Evolutionary conservation across 345 rosid species (phyloP).

Genomic region (Syzygium aqueum): DNA sequence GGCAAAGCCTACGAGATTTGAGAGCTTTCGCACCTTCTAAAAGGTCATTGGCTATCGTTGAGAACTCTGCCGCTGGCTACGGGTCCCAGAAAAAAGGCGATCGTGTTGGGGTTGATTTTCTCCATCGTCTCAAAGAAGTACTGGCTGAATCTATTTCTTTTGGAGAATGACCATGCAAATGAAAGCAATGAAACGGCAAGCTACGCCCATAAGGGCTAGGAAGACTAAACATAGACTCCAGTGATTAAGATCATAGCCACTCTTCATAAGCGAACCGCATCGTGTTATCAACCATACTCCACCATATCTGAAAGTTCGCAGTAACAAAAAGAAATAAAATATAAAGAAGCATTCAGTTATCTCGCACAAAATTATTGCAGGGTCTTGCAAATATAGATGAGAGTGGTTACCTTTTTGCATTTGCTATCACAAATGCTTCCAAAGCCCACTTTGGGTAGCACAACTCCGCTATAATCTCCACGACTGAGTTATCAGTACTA

Average conservation of each 20-base stretch:
- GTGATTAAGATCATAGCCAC: slow-evolving; percentile 57
- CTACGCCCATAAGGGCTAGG: slow-evolving; percentile 51
- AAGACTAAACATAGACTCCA: slow-evolving; percentile 47
- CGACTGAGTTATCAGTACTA: slow-evolving; percentile 14
- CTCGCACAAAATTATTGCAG: not conserved
- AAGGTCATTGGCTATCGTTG: not conserved
- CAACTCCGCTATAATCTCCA: slow-evolving; percentile 28
- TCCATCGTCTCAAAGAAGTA: not conserved
- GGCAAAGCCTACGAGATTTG: not conserved
- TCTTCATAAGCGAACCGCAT: slow-evolving; percentile 66
- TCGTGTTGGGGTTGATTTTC: not conserved
- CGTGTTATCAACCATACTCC: slow-evolving; percentile 97
- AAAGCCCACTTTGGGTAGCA: slow-evolving; percentile 93
- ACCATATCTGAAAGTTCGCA: slow-evolving; percentile 41
- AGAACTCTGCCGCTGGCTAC: not conserved
- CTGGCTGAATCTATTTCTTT: slow-evolving; percentile 31
- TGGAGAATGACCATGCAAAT: slow-evolving; percentile 53
- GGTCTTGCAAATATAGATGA: not conserved
- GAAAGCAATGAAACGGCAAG: slow-evolving; percentile 52
- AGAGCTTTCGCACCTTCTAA: not conserved
- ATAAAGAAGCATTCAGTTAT: not conserved
- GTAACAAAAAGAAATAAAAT: not conserved
- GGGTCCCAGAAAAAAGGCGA: not conserved
- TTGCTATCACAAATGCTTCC: slow-evolving; percentile 90
- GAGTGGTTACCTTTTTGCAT: slow-evolving; percentile 71